Conservation (phyloP, 768 basidiomycete genomes). For the Galerina sulciceps region DNA sequence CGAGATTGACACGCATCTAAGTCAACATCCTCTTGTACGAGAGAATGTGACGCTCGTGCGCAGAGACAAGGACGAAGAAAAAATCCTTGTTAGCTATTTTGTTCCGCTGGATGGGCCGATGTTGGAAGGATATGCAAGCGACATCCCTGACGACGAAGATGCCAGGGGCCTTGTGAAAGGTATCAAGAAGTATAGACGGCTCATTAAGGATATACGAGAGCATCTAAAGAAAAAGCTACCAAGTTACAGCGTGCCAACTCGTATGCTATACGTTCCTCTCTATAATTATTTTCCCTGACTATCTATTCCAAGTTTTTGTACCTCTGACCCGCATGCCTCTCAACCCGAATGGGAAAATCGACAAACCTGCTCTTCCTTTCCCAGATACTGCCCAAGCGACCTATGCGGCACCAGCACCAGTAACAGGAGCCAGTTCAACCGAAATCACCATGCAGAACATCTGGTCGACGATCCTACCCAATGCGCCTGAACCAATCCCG, state of each 20-base stretch:
- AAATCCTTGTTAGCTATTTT: constrained; percentile 96
- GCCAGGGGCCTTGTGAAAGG: constrained; percentile 69
- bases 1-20: constrained; percentile 96
- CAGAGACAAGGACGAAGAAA: constrained; percentile 98
- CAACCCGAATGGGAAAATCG: constrained; percentile 98
- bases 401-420: constrained; percentile 43
- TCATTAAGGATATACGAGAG: constrained; percentile 94
- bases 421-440: constrained; percentile 63
- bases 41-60: constrained; percentile 98
- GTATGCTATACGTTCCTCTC: constrained; percentile 50
- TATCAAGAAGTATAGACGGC: constrained; percentile 80
- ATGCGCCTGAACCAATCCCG: constrained; percentile 76
- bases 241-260: constrained; percentile 88
- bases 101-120: constrained; percentile 79
- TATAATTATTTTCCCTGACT: not conserved
- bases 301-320: constrained; percentile 75
- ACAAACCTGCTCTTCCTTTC: constrained; percentile 98
- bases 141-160: constrained; percentile 59
- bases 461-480: constrained; percentile 84
- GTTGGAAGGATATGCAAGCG: constrained; percentile 74
- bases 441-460: constrained; percentile 83
- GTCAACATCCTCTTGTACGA: constrained; percentile 89
- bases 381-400: constrained; percentile 87
- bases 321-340: constrained; percentile 95
- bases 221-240: constrained; percentile 97